Evolutionary conservation across 192 early-diverging fungal species (phyloP).

Genomic region (Entomortierella beljakovae): DNA sequence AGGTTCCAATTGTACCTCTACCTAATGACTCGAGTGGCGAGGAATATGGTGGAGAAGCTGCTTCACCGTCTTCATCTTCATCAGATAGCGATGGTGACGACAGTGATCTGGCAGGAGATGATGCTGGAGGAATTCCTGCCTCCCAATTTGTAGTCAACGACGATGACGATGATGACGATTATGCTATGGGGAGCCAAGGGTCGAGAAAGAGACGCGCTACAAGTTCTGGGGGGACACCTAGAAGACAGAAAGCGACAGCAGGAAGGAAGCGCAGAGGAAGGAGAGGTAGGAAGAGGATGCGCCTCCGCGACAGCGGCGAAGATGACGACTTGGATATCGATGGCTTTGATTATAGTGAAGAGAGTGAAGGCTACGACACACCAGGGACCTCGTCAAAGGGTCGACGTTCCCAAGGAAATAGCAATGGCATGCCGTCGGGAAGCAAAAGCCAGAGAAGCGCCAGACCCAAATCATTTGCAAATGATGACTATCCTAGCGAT

Average conservation of each 20-base stretch:
- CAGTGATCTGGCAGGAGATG: constrained; percentile 35
- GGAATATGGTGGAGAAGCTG: constrained; percentile 61
- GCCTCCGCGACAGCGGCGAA: constrained; percentile 42
- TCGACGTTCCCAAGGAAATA: constrained; percentile 2
- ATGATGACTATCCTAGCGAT: constrained; percentile 50
- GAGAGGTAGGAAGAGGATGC: constrained; percentile 28
- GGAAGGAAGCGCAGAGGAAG: constrained; percentile 15
- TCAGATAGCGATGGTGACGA: constrained; percentile 68
- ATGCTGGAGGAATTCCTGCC: constrained; percentile 13
- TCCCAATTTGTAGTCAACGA: constrained; percentile 52
- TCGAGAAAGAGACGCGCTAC: constrained; percentile 37
- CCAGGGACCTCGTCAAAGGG: constrained; percentile 4
- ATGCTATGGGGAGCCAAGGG: constrained; percentile 34
- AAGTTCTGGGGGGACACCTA: constrained; percentile 29
- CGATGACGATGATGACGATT: constrained; percentile 60
- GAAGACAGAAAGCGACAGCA: constrained; percentile 26
- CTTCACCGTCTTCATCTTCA: constrained; percentile 41
- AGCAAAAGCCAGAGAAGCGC: constrained; percentile 51
- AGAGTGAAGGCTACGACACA: constrained; percentile 24
- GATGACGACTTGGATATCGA: constrained; percentile 57
- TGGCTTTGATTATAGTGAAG: constrained; percentile 49
- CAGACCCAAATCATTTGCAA: constrained; percentile 46
- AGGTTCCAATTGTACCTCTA: constrained; percentile 60
- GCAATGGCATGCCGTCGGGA: constrained; percentile 27
- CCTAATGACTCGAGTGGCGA: constrained; percentile 73